Base-by-base conservation (phyloP, 179 eudicot genomes). In the Actinidia arguta region DNA sequence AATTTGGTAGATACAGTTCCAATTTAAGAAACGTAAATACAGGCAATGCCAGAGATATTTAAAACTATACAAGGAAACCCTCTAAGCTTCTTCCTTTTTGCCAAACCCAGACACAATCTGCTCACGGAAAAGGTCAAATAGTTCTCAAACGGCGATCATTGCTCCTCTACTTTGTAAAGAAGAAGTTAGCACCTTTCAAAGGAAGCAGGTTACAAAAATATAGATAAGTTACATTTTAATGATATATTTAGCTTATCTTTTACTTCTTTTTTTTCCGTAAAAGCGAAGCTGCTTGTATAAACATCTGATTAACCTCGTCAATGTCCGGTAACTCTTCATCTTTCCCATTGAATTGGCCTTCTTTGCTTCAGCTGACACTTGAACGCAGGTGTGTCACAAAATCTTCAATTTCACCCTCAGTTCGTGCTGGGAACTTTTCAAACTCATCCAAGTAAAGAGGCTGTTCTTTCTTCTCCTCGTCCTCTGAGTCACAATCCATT, bases 211-310 rank as follows among this genome's bases (percentile, higher is more conserved):
- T 67, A 36, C 59, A 24, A 14, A 12, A 62, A 63, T 9, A 73
- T n/a, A 4, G 11, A 79, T 8, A 18, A 17, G 44, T 22, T 51
- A n/a, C 39, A 4, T 1, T 44, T 25, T 36, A 44, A 58, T 54
- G 25, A 48, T 51, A 17, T 36, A 27, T 20, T 14, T 1, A 82
- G 61, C 66, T 51, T 47, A 55, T 55, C 74, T 47, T 69, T 68
- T 82, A 85, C 87, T 90, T 89, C 87, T 91, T 85, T 89, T 89
- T n/a, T 67, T 89, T 93, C 90, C 89, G 92, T 67, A 96, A 80
- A 81, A 94, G 91, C 70, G 95, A 90, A 66, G 96, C 99, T 73
- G 99, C 99, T 75, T 88, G 91, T n/a, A 95, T 73, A 82, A 96
- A 89, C 83, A 93, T 76, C 82, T 85, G 89, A 88, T 96, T 98